Percentiles rank a stretch among this genome's conserved stretches.
Conservation (phyloP, 202 grass and related monocot genomes). For the Saccharum hybrid region DNA sequence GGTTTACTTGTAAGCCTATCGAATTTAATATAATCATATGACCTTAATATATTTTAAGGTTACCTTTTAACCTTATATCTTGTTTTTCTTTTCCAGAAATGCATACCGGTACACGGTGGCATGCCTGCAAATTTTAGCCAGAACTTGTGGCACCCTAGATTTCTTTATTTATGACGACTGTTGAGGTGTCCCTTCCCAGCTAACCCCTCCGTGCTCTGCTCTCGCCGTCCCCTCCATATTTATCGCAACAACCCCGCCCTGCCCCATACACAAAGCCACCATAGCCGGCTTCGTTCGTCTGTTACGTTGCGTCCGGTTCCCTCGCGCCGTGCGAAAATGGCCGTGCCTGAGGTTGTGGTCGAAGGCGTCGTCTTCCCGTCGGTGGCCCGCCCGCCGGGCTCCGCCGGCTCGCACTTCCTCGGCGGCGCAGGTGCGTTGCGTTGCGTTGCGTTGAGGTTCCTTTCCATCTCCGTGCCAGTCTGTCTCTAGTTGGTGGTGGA, state of each 20-base stretch:
- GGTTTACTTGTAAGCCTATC: too few species aligned
- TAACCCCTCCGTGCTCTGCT: neutral
- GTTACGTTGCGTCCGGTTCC: neutral
- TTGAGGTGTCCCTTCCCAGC: slow-evolving; percentile 35
- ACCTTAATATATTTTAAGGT: too few species aligned
- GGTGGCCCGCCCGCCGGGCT: slow-evolving; percentile 52
- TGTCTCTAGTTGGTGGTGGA: too few species aligned
- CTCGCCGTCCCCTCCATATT: neutral
- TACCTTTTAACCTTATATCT: too few species aligned
- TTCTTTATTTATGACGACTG: neutral
- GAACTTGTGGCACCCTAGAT: neutral
- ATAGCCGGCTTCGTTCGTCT: neutral
- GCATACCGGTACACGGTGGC: too few species aligned
- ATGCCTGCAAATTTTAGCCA: too few species aligned
- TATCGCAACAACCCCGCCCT: slow-evolving; percentile 16
- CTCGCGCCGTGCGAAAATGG: slow-evolving; percentile 16
- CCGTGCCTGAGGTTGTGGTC: slow-evolving; percentile 54
- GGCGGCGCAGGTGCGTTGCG: slow-evolving; percentile 64
- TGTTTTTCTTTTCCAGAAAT: too few species aligned
- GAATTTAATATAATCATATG: too few species aligned
- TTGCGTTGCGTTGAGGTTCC: too few species aligned
- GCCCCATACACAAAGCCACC: neutral
- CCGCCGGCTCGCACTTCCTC: slow-evolving; percentile 55
- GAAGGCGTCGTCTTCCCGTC: slow-evolving; percentile 74
- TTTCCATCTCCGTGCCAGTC: neutral